phyloP scores from a whole-genome alignment of 305 asterid genomes.

The Solanum aculeatissimum region DNA sequence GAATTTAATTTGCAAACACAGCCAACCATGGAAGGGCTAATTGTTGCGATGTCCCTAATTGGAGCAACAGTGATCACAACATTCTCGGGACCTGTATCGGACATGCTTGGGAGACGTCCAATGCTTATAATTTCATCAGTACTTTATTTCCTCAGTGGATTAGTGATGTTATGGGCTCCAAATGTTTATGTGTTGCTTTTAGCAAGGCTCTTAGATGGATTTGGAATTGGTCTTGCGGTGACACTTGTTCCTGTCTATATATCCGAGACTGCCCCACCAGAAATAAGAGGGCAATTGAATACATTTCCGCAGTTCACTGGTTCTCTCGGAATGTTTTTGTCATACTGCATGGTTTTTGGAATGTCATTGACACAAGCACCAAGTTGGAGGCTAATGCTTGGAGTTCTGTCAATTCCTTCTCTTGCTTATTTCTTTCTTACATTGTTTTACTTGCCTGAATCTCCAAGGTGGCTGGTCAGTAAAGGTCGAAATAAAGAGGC shows the following conservation, averaged over 20 bases:
- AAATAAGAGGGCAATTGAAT: slow-evolving; percentile 66
- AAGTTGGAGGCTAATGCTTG: slow-evolving; percentile 95
- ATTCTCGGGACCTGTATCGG: slow-evolving; percentile 71
- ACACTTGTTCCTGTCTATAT: slow-evolving; percentile 92
- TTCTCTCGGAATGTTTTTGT: slow-evolving; percentile 71
- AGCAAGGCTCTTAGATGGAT: slow-evolving; percentile 88
- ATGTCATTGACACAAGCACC: slow-evolving; percentile 69
- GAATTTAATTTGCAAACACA: slow-evolving; percentile 61
- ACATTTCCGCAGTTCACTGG: slow-evolving; percentile 92
- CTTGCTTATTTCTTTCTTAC: slow-evolving; percentile 46
- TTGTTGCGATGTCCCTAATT: slow-evolving; percentile 86
- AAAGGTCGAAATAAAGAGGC: slow-evolving; percentile 83
- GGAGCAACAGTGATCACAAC: slow-evolving; percentile 90
- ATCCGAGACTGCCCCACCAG: slow-evolving; percentile 96
- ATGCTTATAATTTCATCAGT: slow-evolving; percentile 74
- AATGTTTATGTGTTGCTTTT: slow-evolving; percentile 65
- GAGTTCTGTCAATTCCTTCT: slow-evolving; percentile 76
- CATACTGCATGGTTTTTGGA: slow-evolving; percentile 87
- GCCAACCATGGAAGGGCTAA: slow-evolving; percentile 85
- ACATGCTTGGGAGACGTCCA: slow-evolving; percentile 80
- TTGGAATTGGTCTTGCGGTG: slow-evolving; percentile 83
- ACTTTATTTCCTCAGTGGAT: slow-evolving; percentile 63
- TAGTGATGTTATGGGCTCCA: slow-evolving; percentile 91
- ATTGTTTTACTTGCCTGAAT: slow-evolving; percentile 71
- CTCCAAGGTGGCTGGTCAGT: slow-evolving; percentile 96